Evolutionary conservation across 1,139 yeast genomes (phyloP), one percentile per base, ranked within the genome.

Genomic region (Nadsonia commutata): DNA sequence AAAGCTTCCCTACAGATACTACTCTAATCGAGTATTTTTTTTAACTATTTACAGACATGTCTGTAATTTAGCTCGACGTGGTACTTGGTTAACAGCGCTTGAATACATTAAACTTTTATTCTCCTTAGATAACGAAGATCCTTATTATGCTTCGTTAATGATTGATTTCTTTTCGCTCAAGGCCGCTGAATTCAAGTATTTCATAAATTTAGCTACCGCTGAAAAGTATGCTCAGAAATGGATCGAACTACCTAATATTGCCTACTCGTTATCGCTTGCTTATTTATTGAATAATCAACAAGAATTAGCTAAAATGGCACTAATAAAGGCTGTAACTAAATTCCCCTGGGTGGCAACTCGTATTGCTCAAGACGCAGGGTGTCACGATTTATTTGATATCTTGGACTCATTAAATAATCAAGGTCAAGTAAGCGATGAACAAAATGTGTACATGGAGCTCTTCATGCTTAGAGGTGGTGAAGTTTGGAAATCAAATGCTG

Each of bases 121-220:
- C 50, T 73, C 85, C 1, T 63, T 85, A 39, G 72, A 76, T 36
- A 94, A 95, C 1, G 72, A 77, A 1, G 84, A 80, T 41, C 95
- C 95, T 0, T 64, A 80, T 46, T 94, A 95, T 11, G 86, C 80
- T 4, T 70, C 94, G 49, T 78, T 80, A 54, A 81, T 84, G 59
- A 77, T 85, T 52, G 95, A 85, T 57, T 80, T 73, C 54, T 85
- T 82, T 56, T 80, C 90, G 4, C 65, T 83, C 8, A 66, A 77
- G 63, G 70, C 84, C 41, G 78, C 72, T 38, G 84, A 82, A 49
- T 78, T 70, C 54, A 66, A 72, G 44, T 85, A 75, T 58, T 57
- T 85, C 51, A 65, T 76, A 17, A 71, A 74, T 20, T 62, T 83
- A 36, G 69, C 70, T 0, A 54, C 46, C n/a, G 50, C 52, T 18